Conservation (phyloP, 2,329 filamentous ascomycete genomes). For the Sclerotinia trifoliorum region DNA sequence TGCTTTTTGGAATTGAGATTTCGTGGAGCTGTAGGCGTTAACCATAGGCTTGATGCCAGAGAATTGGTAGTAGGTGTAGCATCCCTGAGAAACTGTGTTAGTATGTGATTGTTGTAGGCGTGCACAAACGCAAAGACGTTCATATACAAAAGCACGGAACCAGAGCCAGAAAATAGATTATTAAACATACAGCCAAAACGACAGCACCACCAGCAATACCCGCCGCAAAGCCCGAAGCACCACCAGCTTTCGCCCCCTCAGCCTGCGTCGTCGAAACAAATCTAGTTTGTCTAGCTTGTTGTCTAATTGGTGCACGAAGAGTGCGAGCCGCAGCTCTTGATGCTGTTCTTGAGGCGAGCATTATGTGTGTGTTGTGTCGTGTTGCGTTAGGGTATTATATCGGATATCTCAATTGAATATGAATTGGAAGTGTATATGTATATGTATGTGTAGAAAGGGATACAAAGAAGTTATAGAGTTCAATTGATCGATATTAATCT, state of each 20-base stretch:
- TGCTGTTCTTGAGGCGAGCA: constrained; percentile 32
- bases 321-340: constrained; percentile 30
- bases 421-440: not conserved
- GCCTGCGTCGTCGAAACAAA: constrained; percentile 30
- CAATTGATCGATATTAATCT: constrained; percentile 7
- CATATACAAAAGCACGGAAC: not conserved
- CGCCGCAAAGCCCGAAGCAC: constrained; percentile 46
- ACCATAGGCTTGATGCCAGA: constrained; percentile 48
- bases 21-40: constrained; percentile 53
- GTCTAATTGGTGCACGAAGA: constrained; percentile 26
- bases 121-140: not conserved
- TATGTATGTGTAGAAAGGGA: not conserved
- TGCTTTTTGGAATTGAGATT: constrained; percentile 59
- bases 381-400: not conserved
- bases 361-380: constrained; percentile 18
- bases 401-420: not conserved
- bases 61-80: constrained; percentile 54
- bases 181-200: constrained; percentile 42
- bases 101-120: not conserved
- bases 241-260: constrained; percentile 33
- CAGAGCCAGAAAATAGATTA: too few species aligned
- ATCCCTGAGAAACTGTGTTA: constrained; percentile 36
- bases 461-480: not conserved
- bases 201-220: constrained; percentile 50
- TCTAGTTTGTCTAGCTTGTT: constrained; percentile 35